These are phyloP conservation scores for Scenedesmus sp. DNA, from an alignment of 163 green algal species.

Conservation along the genomic window DNA sequence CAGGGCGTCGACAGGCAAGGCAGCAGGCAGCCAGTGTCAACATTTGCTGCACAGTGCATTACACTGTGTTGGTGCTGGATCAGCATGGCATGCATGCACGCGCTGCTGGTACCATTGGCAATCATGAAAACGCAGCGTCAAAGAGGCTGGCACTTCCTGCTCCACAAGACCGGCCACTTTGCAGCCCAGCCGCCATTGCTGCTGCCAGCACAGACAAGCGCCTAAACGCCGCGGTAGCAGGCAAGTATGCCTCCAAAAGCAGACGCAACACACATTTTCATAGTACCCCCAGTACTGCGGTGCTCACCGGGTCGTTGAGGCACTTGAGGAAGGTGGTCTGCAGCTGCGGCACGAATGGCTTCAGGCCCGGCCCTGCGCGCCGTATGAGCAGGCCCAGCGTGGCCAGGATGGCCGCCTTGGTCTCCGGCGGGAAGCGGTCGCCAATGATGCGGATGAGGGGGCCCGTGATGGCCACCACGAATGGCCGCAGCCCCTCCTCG, in stretches of 20 bases:
- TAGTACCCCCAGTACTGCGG: not conserved
- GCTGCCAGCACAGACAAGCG: too few relatives aligned
- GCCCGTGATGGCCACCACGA: conserved; percentile 94
- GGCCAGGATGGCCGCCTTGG: conserved; percentile 93
- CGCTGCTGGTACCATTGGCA: not conserved
- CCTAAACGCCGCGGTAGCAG: too few relatives aligned
- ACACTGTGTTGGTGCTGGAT: not conserved
- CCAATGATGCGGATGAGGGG: conserved; percentile 97
- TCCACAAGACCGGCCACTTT: too few relatives aligned
- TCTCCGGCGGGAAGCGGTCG: conserved; percentile 72
- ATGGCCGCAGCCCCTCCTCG: conserved; percentile 87
- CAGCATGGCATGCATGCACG: not conserved
- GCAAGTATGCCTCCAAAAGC: not conserved
- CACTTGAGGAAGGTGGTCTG: conserved; percentile 99
- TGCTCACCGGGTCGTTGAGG: conserved; percentile 82
- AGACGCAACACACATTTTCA: not conserved
- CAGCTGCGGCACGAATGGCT: conserved; percentile 98
- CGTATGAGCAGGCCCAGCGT: conserved; percentile 91
- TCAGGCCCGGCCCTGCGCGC: conserved; percentile 88
- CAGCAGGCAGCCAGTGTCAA: not conserved
- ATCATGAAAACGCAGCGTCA: too few relatives aligned
- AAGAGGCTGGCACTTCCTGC: too few relatives aligned
- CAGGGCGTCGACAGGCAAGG: not conserved
- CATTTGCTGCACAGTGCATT: not conserved
- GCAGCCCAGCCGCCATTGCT: too few relatives aligned